Evolutionary conservation across 2,329 filamentous ascomycete genomes (phyloP).

Genomic region (Escovopsis sp.): DNA sequence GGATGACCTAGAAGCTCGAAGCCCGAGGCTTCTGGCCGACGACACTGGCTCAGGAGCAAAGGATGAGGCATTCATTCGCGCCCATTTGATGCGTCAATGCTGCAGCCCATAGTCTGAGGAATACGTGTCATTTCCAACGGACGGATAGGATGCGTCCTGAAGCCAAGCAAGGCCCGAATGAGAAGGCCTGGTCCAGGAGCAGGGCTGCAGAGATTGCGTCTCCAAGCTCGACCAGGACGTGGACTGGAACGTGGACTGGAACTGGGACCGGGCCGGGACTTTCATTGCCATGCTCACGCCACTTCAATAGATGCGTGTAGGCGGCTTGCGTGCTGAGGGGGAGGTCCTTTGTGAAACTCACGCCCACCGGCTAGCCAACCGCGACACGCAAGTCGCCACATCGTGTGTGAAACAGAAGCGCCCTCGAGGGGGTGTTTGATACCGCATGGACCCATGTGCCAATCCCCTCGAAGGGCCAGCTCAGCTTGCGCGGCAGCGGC

Average conservation of each 20-base stretch:
- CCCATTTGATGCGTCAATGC: no score
- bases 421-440: constrained; percentile 1
- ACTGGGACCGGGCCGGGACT: neutral
- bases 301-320: neutral
- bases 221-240: neutral
- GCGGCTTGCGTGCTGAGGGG: neutral
- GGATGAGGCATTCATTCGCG: no score
- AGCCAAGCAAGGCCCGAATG: neutral
- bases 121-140: neutral
- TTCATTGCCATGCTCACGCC: neutral
- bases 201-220: neutral
- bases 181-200: neutral
- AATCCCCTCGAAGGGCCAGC: neutral
- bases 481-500: constrained; percentile 1
- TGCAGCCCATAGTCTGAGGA: neutral
- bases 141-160: neutral
- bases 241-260: no score
- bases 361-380: neutral
- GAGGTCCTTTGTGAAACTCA: constrained; percentile 1
- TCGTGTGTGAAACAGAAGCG: neutral
- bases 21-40: no score
- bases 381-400: constrained; percentile 2
- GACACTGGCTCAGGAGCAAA: no score
- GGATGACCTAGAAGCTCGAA: no score
- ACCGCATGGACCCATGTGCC: neutral